phyloP scores from a whole-genome alignment of 345 rosid species.

The Triadica sebifera region DNA sequence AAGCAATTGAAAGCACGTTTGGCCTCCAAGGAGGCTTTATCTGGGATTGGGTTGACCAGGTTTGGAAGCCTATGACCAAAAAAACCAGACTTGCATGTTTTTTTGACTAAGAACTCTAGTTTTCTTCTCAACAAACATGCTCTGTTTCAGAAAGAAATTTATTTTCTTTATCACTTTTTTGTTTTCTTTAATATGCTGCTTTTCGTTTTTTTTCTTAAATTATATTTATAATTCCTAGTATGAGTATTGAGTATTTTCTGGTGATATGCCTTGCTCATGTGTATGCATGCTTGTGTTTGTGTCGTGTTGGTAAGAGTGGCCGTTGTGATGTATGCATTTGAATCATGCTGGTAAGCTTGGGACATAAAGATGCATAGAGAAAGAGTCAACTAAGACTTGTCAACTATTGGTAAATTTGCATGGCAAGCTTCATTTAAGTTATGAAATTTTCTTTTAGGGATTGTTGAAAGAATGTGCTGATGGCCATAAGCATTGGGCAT shows the following conservation, averaged over 20 bases:
- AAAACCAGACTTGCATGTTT: not conserved
- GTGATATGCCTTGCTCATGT: not conserved
- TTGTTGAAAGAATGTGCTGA: constrained; percentile 61
- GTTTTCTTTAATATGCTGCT: not conserved
- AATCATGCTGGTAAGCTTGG: not conserved
- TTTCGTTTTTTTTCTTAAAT: not conserved
- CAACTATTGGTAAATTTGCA: not conserved
- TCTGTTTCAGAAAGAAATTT: not conserved
- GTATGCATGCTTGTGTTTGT: not conserved
- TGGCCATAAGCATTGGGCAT: constrained; percentile 87
- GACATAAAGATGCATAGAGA: not conserved
- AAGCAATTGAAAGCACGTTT: constrained; percentile 83
- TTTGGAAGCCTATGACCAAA: constrained; percentile 23
- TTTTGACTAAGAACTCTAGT: not conserved
- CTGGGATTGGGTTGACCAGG: constrained; percentile 99
- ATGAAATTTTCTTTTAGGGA: constrained; percentile 46
- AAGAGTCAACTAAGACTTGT: not conserved
- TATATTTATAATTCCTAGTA: not conserved
- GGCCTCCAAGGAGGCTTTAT: constrained; percentile 99
- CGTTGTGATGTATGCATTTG: not conserved
- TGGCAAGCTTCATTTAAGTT: not conserved
- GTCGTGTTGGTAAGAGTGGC: not conserved
- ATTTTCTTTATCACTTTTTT: not conserved
- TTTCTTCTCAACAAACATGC: not conserved
- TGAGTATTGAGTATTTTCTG: not conserved